These are phyloP conservation scores for Cornus kousa DNA, from an alignment of 148 eudicot species.

Conservation along the genomic window DNA sequence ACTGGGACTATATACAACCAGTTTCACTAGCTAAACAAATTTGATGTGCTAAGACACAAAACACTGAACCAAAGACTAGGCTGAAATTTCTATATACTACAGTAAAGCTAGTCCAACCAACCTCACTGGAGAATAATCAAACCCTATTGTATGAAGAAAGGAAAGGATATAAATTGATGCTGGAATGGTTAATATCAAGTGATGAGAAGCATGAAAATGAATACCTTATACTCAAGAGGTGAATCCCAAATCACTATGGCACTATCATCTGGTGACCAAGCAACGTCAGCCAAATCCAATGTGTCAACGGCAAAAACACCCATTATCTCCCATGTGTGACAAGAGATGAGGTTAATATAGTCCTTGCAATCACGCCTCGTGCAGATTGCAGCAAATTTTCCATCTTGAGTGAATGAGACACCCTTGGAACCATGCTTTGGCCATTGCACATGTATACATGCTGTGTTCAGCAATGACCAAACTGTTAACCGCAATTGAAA, in stretches of 20 bases:
- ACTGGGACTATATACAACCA: neutral
- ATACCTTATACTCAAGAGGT: slow-evolving; percentile 89
- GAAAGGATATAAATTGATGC: neutral
- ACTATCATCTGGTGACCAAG: slow-evolving; percentile 99
- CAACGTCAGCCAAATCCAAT: slow-evolving; percentile 80
- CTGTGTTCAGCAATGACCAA: slow-evolving; percentile 93
- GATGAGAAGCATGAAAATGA: slow-evolving; percentile 2
- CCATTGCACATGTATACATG: slow-evolving; percentile 86
- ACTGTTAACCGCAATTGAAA: slow-evolving; percentile 88
- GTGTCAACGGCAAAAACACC: slow-evolving; percentile 91
- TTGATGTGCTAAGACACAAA: neutral
- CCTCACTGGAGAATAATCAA: neutral
- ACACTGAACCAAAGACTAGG: neutral
- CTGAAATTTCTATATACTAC: neutral
- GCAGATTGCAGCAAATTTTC: slow-evolving; percentile 92
- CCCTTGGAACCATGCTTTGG: slow-evolving; percentile 94
- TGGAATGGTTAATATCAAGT: neutral
- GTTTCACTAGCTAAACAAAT: neutral
- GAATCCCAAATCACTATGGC: slow-evolving; percentile 99
- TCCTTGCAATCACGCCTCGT: slow-evolving; percentile 98
- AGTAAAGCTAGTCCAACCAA: neutral
- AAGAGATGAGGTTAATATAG: slow-evolving; percentile 73
- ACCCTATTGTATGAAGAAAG: neutral
- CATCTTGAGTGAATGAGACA: slow-evolving; percentile 86
- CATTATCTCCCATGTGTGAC: slow-evolving; percentile 92